Evolutionary conservation across 1,284 basidiomycete genomes (phyloP).

Genomic region (Leccinum laetum): DNA sequence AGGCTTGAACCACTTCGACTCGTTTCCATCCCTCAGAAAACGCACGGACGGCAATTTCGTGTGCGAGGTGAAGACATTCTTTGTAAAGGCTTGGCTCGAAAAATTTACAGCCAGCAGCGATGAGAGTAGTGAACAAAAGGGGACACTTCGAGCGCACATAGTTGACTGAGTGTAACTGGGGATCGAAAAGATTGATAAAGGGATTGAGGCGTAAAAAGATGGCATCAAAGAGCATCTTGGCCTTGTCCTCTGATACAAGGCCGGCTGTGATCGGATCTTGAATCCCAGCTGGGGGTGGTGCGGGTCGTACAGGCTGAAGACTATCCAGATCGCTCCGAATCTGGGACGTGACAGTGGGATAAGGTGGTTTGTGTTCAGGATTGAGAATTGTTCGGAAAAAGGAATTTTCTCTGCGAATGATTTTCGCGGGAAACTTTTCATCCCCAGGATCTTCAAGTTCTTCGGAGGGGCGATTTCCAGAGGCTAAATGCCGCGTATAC

Average conservation of each 20-base stretch:
- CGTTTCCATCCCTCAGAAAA: constrained; percentile 76
- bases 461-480: constrained; percentile 46
- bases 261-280: constrained; percentile 70
- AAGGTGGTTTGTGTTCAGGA: constrained; percentile 54
- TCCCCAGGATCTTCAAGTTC: constrained; percentile 52
- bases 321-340: constrained; percentile 28
- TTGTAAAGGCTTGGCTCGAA: constrained; percentile 72
- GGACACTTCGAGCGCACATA: constrained; percentile 77
- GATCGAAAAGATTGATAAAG: constrained; percentile 84
- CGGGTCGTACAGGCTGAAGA: constrained; percentile 35
- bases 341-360: constrained; percentile 24
- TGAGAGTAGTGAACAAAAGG: constrained; percentile 78
- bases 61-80: constrained; percentile 64
- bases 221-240: constrained; percentile 68
- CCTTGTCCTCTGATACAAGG: constrained; percentile 65
- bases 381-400: constrained; percentile 84
- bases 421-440: constrained; percentile 67
- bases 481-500: constrained; percentile 34
- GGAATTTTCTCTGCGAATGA: constrained; percentile 69
- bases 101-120: constrained; percentile 86
- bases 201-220: constrained; percentile 80
- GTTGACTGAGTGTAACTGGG: constrained; percentile 66
- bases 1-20: constrained; percentile 83
- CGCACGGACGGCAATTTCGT: constrained; percentile 71
- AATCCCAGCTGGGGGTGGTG: constrained; percentile 39